Evolutionary conservation across 306 rosid species (phyloP).

Genomic region (Psophocarpus tetragonolobus): DNA sequence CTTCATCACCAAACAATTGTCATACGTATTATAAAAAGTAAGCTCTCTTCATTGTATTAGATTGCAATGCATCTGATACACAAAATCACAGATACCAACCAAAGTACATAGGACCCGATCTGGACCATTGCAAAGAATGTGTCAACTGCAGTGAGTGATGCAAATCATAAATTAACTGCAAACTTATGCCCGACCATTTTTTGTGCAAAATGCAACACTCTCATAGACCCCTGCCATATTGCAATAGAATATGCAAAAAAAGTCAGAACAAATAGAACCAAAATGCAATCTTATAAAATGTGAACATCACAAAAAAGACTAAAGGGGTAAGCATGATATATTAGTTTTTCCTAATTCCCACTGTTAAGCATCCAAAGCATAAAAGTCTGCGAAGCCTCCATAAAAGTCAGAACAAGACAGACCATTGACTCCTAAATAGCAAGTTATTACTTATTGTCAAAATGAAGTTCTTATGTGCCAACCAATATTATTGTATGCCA

Average conservation of each 20-base stretch:
- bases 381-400: neutral
- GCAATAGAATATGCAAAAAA: constrained; percentile 19
- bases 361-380: neutral
- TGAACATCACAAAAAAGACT: constrained; percentile 10
- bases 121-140: neutral
- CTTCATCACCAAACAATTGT: neutral
- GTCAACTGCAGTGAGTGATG: neutral
- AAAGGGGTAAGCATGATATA: neutral
- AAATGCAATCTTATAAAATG: neutral
- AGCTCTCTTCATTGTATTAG: neutral
- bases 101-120: neutral
- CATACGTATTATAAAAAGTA: neutral
- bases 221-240: constrained; percentile 49
- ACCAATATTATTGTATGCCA: neutral
- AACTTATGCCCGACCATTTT: constrained; percentile 22
- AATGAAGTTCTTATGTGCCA: neutral
- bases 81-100: neutral
- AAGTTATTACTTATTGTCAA: neutral
- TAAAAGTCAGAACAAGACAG: neutral
- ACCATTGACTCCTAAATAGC: neutral
- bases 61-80: constrained; percentile 4
- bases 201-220: neutral
- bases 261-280: constrained; percentile 24
- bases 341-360: neutral
- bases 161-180: constrained; percentile 10